Evolutionary conservation across 768 basidiomycete species (phyloP).

Genomic region (Krasilnikovozyma curviuscula): DNA sequence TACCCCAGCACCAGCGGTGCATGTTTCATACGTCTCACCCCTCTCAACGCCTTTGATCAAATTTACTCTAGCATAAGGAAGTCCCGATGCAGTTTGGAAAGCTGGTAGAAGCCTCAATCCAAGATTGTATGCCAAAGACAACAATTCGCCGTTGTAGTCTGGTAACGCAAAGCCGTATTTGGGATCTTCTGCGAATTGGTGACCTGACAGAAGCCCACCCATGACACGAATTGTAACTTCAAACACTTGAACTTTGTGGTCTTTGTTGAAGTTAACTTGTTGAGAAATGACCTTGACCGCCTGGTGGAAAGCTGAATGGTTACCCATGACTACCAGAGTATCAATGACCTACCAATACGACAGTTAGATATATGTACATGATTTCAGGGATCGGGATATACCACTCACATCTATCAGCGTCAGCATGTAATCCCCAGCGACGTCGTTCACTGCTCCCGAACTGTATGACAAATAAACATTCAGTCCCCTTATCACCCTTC

Average conservation of each 20-base stretch:
- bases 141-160: conserved; percentile 59
- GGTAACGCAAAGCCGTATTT: conserved; percentile 52
- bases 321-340: conserved; percentile 6
- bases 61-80: conserved; percentile 72
- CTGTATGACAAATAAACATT: not conserved
- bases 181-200: conserved; percentile 39
- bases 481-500: not conserved
- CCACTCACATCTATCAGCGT: not conserved
- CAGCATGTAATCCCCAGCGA: conserved; percentile 2
- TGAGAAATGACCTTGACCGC: not conserved
- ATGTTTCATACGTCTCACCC: conserved; percentile 67
- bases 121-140: conserved; percentile 66
- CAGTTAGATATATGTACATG: not conserved
- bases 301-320: conserved; percentile 2
- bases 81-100: conserved; percentile 72
- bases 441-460: conserved; percentile 2
- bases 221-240: conserved; percentile 34
- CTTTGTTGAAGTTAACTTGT: conserved; percentile 6
- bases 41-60: conserved; percentile 42
- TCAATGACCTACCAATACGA: not conserved
- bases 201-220: conserved; percentile 45
- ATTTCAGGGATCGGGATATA: too few species aligned
- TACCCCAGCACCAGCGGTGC: conserved; percentile 28
- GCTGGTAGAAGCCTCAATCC: conserved; percentile 73
- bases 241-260: conserved; percentile 1